phyloP scores from a whole-genome alignment of 2,329 filamentous ascomycete species.

The Colletotrichum salicis region DNA sequence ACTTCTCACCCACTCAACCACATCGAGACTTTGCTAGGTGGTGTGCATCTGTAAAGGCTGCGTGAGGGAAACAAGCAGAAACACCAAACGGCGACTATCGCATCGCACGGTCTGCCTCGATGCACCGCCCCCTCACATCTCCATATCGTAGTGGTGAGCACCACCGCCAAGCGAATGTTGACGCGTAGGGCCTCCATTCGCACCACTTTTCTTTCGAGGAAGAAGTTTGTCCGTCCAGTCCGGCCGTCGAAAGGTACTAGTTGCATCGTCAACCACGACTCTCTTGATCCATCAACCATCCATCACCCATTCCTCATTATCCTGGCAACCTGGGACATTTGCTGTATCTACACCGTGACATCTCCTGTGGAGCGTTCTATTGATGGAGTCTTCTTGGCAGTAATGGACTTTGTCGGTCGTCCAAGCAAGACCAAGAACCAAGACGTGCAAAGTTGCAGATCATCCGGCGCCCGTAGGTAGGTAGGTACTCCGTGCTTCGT shows the following conservation, averaged over 20 bases:
- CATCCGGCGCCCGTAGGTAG: background rate
- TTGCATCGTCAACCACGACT: background rate
- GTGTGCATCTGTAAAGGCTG: background rate
- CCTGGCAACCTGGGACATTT: background rate
- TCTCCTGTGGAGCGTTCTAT: constrained; percentile 1
- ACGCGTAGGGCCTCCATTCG: constrained; percentile 1
- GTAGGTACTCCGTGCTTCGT: background rate
- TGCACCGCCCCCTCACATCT: background rate
- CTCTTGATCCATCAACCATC: background rate
- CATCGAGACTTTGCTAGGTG: background rate
- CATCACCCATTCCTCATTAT: background rate
- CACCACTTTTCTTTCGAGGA: background rate
- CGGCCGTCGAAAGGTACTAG: background rate
- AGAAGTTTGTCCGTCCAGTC: background rate
- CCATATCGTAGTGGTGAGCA: background rate
- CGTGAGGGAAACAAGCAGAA: constrained; percentile 2
- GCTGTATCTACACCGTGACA: constrained; percentile 20
- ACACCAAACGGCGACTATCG: background rate
- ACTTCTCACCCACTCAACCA: background rate
- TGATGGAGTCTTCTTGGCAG: constrained; percentile 5
- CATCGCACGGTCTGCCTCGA: background rate
- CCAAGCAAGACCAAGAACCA: background rate
- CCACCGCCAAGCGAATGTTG: background rate
- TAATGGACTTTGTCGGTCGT: background rate
- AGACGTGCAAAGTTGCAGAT: constrained; percentile 25